Evolutionary conservation across 169 alveolate species (phyloP), one percentile per base, ranked within the genome.

Genomic region (Plasmodium chabaudi): DNA sequence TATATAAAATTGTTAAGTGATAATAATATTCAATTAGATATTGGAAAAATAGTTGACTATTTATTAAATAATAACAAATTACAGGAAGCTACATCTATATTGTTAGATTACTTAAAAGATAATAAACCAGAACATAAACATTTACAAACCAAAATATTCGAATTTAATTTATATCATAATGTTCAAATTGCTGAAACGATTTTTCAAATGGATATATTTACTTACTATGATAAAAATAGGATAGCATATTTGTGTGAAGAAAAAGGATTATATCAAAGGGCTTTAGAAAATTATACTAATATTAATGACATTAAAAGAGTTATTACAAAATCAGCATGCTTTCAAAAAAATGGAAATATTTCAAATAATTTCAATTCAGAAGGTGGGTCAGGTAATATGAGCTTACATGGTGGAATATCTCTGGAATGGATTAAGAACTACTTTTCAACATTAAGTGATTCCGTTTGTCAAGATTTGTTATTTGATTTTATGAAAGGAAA

Each of bases 171-270:
- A 60, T 93, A 94, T 93, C 96, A 97, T 71, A 98, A 97, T 69
- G 73, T 68, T 2, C 91, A 79, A 68, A 86, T 74, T 69, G 93
- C 88, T 19, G 88, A 77, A 65, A 70, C 88, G 2, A 51, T 72
- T 25, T 86, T 79, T 87, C 90, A 82, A 63, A 82, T 88, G 92
- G 93, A 89, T 59, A 97, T 95, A 55, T 97, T 98, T 92, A 97
- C 99, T 42, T 98, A 98, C 94, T 99, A 97, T 94, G 99, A 99
- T 93, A 95, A 98, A 84, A 96, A 96, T 49, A 94, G 95, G 93
- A 97, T 99, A 72, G 99, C 99, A 5, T 94, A 95, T 92, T 95
- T 98, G 47, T 98, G 99, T 82, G 99, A 99, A 93, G 97, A 97
- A 79, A 99, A 97, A 49, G 99, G 99, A 13, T 92, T 98, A 71